Conservation (phyloP, 352 stramenopile genomes). For the Pythium guiyangense region DNA sequence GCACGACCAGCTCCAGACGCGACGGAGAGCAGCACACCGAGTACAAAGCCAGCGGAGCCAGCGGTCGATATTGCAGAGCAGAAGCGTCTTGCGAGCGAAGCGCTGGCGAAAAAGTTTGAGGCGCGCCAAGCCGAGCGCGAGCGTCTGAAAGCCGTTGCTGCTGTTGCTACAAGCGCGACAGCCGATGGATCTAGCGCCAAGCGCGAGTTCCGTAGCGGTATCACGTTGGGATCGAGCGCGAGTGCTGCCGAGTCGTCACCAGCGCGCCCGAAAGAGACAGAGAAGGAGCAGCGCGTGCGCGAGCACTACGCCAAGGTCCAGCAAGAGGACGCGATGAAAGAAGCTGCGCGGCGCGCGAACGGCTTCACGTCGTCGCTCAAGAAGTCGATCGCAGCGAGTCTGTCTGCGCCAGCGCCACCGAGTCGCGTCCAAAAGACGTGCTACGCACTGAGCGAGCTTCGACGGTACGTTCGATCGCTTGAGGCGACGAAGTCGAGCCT, state of each 20-base stretch:
- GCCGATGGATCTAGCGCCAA: background rate
- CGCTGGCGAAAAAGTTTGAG: slow-evolving; percentile 37
- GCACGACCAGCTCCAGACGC: background rate
- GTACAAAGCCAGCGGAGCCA: background rate
- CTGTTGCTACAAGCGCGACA: background rate
- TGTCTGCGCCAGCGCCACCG: slow-evolving; percentile 9
- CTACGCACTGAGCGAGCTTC: slow-evolving; percentile 51
- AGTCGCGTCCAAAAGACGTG: slow-evolving; percentile 38
- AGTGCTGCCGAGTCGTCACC: slow-evolving; percentile 7
- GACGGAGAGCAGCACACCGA: slow-evolving; percentile 13
- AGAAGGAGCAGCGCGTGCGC: slow-evolving; percentile 42
- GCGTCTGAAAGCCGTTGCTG: background rate
- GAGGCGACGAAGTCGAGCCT: background rate
- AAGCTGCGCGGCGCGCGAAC: slow-evolving; percentile 28
- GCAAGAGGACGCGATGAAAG: slow-evolving; percentile 41
- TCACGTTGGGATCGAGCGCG: background rate
- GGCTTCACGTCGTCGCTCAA: slow-evolving; percentile 52
- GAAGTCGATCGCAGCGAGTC: slow-evolving; percentile 22
- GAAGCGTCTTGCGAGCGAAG: slow-evolving; percentile 24
- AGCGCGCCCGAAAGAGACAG: slow-evolving; percentile 25
- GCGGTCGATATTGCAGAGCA: slow-evolving; percentile 27
- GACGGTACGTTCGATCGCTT: slow-evolving; percentile 26
- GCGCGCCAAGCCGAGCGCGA: slow-evolving; percentile 29
- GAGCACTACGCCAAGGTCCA: slow-evolving; percentile 59
- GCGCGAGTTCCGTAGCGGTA: background rate